These are phyloP conservation scores for Arthrinium phaeospermum DNA, from an alignment of 2,329 filamentous ascomycete genomes.

Conservation along the genomic window DNA sequence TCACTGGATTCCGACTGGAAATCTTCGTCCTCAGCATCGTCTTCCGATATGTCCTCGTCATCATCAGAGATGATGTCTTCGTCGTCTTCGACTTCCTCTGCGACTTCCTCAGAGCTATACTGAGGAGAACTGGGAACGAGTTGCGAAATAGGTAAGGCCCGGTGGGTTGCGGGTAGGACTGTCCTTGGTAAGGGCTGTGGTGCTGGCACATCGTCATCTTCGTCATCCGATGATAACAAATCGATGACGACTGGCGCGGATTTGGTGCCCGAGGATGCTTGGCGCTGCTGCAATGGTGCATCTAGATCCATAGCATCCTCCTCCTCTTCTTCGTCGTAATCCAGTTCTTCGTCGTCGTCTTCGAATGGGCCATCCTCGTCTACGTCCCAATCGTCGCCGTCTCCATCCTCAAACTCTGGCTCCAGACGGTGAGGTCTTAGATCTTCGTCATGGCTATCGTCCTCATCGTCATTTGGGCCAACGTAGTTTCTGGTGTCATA, in stretches of 20 bases:
- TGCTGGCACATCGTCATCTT: slow-evolving; percentile 27
- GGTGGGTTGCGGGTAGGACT: neutral
- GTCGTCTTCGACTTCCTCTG: slow-evolving; percentile 23
- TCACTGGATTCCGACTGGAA: neutral
- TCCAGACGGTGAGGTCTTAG: slow-evolving; percentile 33
- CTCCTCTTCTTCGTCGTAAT: slow-evolving; percentile 22
- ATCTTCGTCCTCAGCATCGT: neutral
- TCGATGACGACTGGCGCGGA: slow-evolving; percentile 33
- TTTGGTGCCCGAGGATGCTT: slow-evolving; percentile 19
- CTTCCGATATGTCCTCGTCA: neutral
- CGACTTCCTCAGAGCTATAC: slow-evolving; percentile 23
- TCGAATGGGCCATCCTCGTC: slow-evolving; percentile 29
- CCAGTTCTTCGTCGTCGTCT: slow-evolving; percentile 23
- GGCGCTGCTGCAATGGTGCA: slow-evolving; percentile 23
- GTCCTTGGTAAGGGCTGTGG: neutral
- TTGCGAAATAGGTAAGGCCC: neutral
- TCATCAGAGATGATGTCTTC: too few relatives aligned
- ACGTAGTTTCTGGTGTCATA: slow-evolving; percentile 39
- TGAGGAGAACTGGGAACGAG: neutral
- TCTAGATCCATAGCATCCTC: slow-evolving; percentile 30
- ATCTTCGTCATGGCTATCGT: slow-evolving; percentile 39
- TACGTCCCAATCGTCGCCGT: slow-evolving; percentile 21
- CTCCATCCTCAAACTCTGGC: slow-evolving; percentile 34
- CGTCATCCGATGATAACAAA: slow-evolving; percentile 35
- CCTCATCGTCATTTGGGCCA: slow-evolving; percentile 39